These are phyloP conservation scores for Globisporangium recalcitrans DNA, from an alignment of 352 stramenopile species.

Conservation along the genomic window DNA sequence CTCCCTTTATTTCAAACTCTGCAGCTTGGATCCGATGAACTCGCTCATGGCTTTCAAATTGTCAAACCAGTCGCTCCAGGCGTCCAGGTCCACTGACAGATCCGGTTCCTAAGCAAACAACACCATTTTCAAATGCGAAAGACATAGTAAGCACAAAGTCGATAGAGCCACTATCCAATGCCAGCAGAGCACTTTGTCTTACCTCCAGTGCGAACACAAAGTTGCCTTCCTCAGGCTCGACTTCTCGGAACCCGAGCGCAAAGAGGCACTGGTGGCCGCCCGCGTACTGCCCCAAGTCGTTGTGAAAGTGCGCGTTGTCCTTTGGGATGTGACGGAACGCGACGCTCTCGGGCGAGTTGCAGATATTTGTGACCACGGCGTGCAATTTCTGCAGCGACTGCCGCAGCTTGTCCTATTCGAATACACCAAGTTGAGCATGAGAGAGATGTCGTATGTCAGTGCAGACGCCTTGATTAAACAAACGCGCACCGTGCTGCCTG, in stretches of 20 bases:
- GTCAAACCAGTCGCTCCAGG: conserved; percentile 82
- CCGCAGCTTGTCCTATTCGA: conserved; percentile 26
- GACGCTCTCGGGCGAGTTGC: conserved; percentile 58
- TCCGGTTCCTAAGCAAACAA: conserved; percentile 51
- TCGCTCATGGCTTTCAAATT: conserved; percentile 60
- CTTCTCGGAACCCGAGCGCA: conserved; percentile 63
- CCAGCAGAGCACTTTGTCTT: not conserved
- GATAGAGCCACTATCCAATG: not conserved
- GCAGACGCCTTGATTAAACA: not conserved
- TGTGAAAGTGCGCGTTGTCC: conserved; percentile 66
- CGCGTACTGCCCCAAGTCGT: conserved; percentile 57
- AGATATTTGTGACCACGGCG: conserved; percentile 58
- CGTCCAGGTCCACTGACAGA: conserved; percentile 64
- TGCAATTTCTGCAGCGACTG: conserved; percentile 47
- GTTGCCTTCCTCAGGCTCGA: conserved; percentile 40
- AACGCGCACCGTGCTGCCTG: conserved; percentile 24
- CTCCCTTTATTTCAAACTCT: conserved; percentile 2
- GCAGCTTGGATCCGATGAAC: conserved; percentile 31
- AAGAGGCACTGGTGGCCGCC: conserved; percentile 62
- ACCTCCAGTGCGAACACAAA: conserved; percentile 68
- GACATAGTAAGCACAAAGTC: not conserved
- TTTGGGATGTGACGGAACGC: conserved; percentile 67
- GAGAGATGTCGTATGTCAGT: not conserved
- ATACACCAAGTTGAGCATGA: too few relatives aligned
- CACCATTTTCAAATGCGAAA: conserved; percentile 7